phyloP scores from a whole-genome alignment of 148 eudicot genomes.

The Rhododendron williamsianum region DNA sequence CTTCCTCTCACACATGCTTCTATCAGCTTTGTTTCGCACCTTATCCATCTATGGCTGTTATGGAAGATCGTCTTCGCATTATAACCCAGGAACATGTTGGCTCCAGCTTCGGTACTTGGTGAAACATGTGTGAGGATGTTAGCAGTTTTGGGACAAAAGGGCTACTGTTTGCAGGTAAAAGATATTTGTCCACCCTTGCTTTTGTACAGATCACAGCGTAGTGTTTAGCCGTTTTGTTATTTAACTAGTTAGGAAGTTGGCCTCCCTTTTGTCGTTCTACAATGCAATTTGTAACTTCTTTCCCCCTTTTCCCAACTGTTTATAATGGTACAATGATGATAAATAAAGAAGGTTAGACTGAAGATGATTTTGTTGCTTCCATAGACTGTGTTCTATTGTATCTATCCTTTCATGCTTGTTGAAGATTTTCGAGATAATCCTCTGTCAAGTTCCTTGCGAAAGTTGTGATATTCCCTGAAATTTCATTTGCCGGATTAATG shows the following conservation, averaged over 20 bases:
- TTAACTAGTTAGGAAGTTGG: neutral
- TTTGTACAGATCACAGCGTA: slow-evolving; percentile 8
- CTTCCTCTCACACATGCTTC: slow-evolving; percentile 95
- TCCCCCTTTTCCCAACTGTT: neutral
- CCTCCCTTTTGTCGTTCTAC: neutral
- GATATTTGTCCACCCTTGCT: neutral
- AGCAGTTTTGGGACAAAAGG: neutral
- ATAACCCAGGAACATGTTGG: slow-evolving; percentile 78
- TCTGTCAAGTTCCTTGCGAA: neutral
- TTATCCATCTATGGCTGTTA: slow-evolving; percentile 41
- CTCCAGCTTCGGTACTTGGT: slow-evolving; percentile 87
- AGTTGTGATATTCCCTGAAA: neutral
- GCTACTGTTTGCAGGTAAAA: slow-evolving; percentile 5
- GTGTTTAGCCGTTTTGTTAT: slow-evolving; percentile 3
- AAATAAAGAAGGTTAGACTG: neutral
- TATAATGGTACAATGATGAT: neutral
- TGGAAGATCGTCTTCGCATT: slow-evolving; percentile 53
- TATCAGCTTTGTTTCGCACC: slow-evolving; percentile 62
- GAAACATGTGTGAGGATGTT: neutral
- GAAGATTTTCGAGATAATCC: neutral
- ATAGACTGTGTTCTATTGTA: neutral
- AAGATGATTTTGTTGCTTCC: neutral
- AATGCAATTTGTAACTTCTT: neutral
- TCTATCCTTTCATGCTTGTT: neutral
- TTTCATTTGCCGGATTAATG: neutral